Evolutionary conservation across 2,329 filamentous ascomycete species (phyloP).

Genomic region (Acrodontium crateriforme): DNA sequence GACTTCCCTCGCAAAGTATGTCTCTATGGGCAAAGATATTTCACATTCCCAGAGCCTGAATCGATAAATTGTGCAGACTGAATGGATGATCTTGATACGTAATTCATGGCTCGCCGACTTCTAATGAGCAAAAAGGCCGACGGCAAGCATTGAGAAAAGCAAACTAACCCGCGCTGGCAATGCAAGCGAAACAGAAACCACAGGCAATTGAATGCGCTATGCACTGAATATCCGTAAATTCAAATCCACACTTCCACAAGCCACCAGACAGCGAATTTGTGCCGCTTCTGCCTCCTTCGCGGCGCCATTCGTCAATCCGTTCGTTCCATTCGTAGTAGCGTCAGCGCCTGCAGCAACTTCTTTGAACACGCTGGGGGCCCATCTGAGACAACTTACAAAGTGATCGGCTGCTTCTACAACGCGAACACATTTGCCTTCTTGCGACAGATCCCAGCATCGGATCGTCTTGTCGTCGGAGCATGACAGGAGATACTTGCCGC

Average conservation of each 20-base stretch:
- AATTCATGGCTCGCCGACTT: no score
- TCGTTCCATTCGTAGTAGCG: constrained; percentile 29
- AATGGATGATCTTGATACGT: no score
- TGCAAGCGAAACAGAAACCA: no score
- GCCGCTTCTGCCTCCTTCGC: constrained; percentile 41
- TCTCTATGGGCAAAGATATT: no score
- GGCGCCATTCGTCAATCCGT: constrained; percentile 28
- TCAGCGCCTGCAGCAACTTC: constrained; percentile 28
- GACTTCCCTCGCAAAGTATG: no score
- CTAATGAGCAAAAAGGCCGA: no score
- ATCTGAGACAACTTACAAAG: constrained; percentile 75
- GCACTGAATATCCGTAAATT: constrained; percentile 66
- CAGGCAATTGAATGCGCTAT: no score
- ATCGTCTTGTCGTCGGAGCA: constrained; percentile 84
- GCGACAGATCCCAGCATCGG: constrained; percentile 82
- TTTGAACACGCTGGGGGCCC: constrained; percentile 66
- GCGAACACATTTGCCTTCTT: constrained; percentile 84
- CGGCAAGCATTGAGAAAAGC: no score
- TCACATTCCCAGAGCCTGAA: no score
- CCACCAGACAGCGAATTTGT: constrained; percentile 71
- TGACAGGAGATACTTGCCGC: constrained; percentile 77
- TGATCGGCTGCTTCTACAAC: constrained; percentile 60
- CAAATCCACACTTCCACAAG: constrained; percentile 72
- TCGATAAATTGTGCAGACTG: no score
- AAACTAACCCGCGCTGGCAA: no score